Conservation (phyloP, 768 basidiomycete genomes). For the Fomitopsis serialis region DNA sequence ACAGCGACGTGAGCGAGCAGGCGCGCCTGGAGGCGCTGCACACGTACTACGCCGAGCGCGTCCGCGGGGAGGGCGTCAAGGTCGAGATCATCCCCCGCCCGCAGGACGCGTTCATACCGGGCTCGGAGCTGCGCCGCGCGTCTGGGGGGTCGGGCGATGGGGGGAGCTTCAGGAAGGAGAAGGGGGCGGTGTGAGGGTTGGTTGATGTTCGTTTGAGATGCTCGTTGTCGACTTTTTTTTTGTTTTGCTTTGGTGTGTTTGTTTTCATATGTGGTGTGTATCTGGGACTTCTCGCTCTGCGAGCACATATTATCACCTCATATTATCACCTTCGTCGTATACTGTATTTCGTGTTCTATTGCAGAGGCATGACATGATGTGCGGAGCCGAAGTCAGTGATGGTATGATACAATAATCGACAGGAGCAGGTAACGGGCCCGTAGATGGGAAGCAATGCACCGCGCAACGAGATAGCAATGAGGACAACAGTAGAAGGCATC, state of each 20-base stretch:
- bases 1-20: constrained; percentile 13
- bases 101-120: constrained; percentile 18
- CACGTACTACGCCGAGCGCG: constrained; percentile 12
- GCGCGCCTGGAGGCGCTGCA: constrained; percentile 12
- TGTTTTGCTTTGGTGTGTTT: too few species aligned
- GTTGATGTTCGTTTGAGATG: too few species aligned
- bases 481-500: too few species aligned
- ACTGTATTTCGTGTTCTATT: too few species aligned
- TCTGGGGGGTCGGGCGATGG: background rate
- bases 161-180: background rate
- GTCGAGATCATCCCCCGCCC: constrained; percentile 21
- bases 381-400: too few species aligned
- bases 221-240: too few species aligned
- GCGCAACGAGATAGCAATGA: background rate
- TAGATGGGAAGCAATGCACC: background rate
- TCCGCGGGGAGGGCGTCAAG: constrained; percentile 7
- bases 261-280: too few species aligned
- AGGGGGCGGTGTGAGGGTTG: background rate
- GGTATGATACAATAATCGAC: too few species aligned
- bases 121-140: background rate
- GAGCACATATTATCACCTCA: too few species aligned
- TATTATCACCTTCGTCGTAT: too few species aligned
- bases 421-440: background rate
- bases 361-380: too few species aligned
- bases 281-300: too few species aligned